phyloP scores from a whole-genome alignment of 129 eudicot species.

The Sambucus nigra region DNA sequence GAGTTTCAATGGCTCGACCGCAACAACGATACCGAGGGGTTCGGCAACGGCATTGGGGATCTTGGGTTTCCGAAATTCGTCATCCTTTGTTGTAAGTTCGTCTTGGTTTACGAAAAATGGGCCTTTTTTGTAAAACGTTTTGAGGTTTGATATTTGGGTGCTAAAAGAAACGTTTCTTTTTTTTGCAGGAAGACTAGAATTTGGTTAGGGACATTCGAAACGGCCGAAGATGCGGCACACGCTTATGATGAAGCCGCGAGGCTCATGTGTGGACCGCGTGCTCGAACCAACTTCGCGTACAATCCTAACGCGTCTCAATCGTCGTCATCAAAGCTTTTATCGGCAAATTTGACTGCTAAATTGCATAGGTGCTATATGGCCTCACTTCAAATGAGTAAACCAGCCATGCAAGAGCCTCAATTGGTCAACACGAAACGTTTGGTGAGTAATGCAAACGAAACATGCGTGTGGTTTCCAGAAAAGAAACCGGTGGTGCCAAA shows the following conservation, averaged over 20 bases:
- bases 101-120: not conserved
- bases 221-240: conserved; percentile 80
- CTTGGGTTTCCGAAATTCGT: conserved; percentile 93
- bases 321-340: conserved; percentile 49
- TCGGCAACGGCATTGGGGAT: conserved; percentile 90
- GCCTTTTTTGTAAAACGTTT: not conserved
- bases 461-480: conserved; percentile 21
- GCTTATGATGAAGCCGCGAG: conserved; percentile 88
- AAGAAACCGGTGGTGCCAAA: conserved; percentile 11
- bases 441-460: conserved; percentile 18
- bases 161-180: not conserved
- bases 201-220: conserved; percentile 85
- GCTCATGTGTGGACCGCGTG: conserved; percentile 81
- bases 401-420: conserved; percentile 30
- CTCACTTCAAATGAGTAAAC: conserved; percentile 53
- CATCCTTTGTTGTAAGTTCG: conserved; percentile 67
- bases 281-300: conserved; percentile 65
- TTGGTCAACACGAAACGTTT: not conserved
- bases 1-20: conserved; percentile 43
- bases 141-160: not conserved
- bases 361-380: conserved; percentile 70
- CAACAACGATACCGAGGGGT: conserved; percentile 75
- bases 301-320: conserved; percentile 41
- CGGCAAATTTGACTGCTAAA: conserved; percentile 71
- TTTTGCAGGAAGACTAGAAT: conserved; percentile 63